Evolutionary conservation across 2,329 filamentous ascomycete species (phyloP).

Genomic region (Capronia coronata): DNA sequence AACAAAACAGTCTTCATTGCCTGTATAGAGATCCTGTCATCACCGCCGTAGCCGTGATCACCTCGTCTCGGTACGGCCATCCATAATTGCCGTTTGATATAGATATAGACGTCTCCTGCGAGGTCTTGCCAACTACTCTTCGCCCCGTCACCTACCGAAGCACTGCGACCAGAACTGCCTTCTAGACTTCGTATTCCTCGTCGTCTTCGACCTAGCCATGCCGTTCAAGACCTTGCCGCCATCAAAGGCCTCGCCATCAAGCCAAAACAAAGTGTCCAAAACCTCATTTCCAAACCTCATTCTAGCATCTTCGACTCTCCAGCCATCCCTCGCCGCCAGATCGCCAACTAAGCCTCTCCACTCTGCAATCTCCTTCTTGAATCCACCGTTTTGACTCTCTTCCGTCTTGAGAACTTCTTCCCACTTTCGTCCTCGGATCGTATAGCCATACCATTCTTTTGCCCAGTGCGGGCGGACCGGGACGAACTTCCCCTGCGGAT

Average conservation of each 20-base stretch:
- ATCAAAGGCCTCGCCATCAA: conserved; percentile 30
- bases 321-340: conserved; percentile 11
- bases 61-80: too few relatives aligned
- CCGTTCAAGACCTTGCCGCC: conserved; percentile 25
- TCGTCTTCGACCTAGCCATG: not conserved
- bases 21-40: too few relatives aligned
- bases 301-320: conserved; percentile 14
- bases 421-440: conserved; percentile 11
- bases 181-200: conserved; percentile 7
- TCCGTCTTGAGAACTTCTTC: conserved; percentile 15
- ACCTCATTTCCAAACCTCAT: conserved; percentile 22
- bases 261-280: conserved; percentile 29
- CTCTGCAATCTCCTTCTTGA: conserved; percentile 15
- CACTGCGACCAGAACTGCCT: not conserved
- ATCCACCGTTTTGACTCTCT: conserved; percentile 12
- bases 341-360: conserved; percentile 11
- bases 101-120: too few relatives aligned
- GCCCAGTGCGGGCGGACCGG: conserved; percentile 24
- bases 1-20: too few relatives aligned
- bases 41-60: too few relatives aligned
- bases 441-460: conserved; percentile 24
- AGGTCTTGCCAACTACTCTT: not conserved
- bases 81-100: too few relatives aligned
- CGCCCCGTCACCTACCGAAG: not conserved
- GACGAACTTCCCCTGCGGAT: conserved; percentile 5